A percentile compares a stretch with the other conserved stretches of the same genome.
phyloP scores from a whole-genome alignment of 352 stramenopile species.

The Phytopythium delawarense region DNA sequence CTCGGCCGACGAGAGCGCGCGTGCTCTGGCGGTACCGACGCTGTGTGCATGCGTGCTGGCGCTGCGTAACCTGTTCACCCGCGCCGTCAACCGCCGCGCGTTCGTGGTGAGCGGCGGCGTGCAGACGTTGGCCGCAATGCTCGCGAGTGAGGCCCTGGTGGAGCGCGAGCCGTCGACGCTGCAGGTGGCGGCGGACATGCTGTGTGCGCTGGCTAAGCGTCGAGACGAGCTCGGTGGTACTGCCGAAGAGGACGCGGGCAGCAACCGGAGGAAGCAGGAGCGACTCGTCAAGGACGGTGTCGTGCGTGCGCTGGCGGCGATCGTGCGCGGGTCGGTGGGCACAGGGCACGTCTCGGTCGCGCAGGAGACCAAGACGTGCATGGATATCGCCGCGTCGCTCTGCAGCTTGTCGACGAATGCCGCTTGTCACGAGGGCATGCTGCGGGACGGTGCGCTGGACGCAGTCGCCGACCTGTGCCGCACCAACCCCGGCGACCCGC shows the following conservation, averaged over 20 bases:
- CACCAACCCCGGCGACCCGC: constrained; percentile 35
- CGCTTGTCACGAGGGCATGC: constrained; percentile 66
- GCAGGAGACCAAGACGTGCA: constrained; percentile 31
- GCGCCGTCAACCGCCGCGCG: constrained; percentile 47
- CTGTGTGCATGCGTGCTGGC: constrained; percentile 56
- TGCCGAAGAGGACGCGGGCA: constrained; percentile 18
- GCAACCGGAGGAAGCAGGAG: constrained; percentile 19
- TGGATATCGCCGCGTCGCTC: constrained; percentile 65
- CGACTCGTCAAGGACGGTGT: constrained; percentile 74
- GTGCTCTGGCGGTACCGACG: constrained; percentile 14
- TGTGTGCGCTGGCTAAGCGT: constrained; percentile 64
- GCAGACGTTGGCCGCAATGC: constrained; percentile 55
- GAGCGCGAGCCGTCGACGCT: constrained; percentile 40
- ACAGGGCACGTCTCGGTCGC: constrained; percentile 11
- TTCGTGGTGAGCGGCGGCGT: constrained; percentile 65
- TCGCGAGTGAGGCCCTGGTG: constrained; percentile 41
- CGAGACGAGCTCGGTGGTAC: constrained; percentile 4
- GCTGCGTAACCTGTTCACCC: constrained; percentile 69
- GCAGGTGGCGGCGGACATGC: constrained; percentile 53
- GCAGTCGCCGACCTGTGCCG: constrained; percentile 39
- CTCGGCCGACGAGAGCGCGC: constrained; percentile 6
- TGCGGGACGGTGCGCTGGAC: constrained; percentile 69
- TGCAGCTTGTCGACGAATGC: constrained; percentile 60
- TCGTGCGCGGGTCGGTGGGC: constrained; percentile 41
- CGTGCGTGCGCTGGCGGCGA: constrained; percentile 52